Percentiles rank a stretch among this genome's conserved stretches.
These are phyloP conservation scores for Nicotiana rustica DNA, from an alignment of 305 asterid species.

Conservation along the genomic window DNA sequence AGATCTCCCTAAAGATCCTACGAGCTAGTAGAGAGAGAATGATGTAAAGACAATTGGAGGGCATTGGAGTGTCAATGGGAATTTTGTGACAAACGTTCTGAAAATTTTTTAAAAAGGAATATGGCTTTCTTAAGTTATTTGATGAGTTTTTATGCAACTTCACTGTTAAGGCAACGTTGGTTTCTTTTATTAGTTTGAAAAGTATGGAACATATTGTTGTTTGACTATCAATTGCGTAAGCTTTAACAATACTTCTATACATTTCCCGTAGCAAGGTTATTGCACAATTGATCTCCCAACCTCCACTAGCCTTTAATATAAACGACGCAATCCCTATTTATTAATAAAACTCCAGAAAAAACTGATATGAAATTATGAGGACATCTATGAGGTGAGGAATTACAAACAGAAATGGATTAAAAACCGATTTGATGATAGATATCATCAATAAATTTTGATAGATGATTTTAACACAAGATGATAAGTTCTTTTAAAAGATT, in stretches of 20 bases:
- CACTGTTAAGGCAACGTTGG: background rate
- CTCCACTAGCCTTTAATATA: conserved; percentile 23
- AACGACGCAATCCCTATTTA: conserved; percentile 6
- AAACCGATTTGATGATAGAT: background rate
- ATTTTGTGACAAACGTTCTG: background rate
- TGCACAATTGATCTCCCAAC: conserved; percentile 31
- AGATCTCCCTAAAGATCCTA: too few species aligned
- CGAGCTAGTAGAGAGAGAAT: too few species aligned
- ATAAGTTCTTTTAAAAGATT: background rate
- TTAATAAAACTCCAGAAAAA: conserved; percentile 21
- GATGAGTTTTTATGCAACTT: conserved; percentile 2
- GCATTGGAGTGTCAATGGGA: background rate
- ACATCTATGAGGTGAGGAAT: conserved; percentile 25
- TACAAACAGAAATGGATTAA: background rate
- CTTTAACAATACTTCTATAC: conserved; percentile 13
- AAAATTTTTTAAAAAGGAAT: too few species aligned
- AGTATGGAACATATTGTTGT: background rate
- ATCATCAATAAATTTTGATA: background rate
- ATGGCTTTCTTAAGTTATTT: background rate
- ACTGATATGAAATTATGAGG: background rate
- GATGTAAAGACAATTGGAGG: background rate
- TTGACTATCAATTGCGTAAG: conserved; percentile 32
- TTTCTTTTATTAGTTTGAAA: background rate
- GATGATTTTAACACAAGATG: background rate
- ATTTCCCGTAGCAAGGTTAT: conserved; percentile 13